A percentile compares a stretch with the other conserved stretches of the same genome.
Evolutionary conservation across 345 rosid species (phyloP).

Genomic region (Boechera stricta): DNA sequence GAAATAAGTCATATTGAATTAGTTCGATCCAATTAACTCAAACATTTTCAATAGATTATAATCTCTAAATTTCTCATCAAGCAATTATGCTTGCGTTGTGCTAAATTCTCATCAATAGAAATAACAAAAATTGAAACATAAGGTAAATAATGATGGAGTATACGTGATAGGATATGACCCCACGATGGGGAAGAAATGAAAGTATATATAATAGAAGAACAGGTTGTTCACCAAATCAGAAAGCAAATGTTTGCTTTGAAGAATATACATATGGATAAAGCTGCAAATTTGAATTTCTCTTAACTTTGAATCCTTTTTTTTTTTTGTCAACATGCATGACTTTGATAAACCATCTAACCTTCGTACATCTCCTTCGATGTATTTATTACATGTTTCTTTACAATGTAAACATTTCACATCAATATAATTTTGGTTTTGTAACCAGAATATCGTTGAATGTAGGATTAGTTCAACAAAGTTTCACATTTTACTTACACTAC

Average conservation of each 20-base stretch:
- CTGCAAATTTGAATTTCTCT: slow-evolving; percentile 32
- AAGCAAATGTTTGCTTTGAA: slow-evolving; percentile 38
- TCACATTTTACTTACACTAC: slow-evolving; percentile 4
- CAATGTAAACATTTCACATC: neutral
- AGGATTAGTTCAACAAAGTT: neutral
- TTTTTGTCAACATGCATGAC: slow-evolving; percentile 37
- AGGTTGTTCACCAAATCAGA: slow-evolving; percentile 43
- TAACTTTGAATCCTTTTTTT: neutral
- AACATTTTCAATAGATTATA: neutral
- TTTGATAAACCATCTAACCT: slow-evolving; percentile 10
- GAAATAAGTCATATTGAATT: neutral
- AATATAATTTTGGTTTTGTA: neutral
- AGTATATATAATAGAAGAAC: neutral
- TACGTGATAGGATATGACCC: slow-evolving; percentile 47
- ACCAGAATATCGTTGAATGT: neutral
- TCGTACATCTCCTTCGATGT: neutral
- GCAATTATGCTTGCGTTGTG: neutral
- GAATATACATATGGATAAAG: slow-evolving; percentile 42
- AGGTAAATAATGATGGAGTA: slow-evolving; percentile 16
- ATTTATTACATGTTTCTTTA: no score
- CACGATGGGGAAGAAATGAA: slow-evolving; percentile 46
- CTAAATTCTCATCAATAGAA: neutral
- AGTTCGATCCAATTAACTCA: neutral
- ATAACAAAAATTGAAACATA: slow-evolving; percentile 19
- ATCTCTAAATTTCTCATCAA: neutral